These are phyloP conservation scores for Pugionium cornutum DNA, from an alignment of 345 rosid species.

Conservation along the genomic window DNA sequence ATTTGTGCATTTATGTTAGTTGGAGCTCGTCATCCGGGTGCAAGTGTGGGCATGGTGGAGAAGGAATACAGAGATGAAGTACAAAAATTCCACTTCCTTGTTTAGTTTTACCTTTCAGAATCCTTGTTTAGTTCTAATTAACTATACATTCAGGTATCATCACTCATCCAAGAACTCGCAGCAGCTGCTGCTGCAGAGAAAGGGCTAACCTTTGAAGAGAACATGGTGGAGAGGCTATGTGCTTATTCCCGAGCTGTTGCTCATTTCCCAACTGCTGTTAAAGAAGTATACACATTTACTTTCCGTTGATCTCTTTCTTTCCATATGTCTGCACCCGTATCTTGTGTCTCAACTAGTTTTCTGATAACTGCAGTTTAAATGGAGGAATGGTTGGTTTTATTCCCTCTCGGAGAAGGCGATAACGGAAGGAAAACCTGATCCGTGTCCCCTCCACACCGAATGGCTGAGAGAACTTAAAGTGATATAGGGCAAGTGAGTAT, in stretches of 20 bases:
- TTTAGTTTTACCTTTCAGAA: slow-evolving; percentile 8
- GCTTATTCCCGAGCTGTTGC: slow-evolving; percentile 93
- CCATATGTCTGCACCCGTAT: background rate
- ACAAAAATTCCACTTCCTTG: background rate
- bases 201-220: slow-evolving; percentile 68
- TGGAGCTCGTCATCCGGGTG: slow-evolving; percentile 98
- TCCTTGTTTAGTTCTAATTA: slow-evolving; percentile 1
- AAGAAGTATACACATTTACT: slow-evolving; percentile 55
- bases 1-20: slow-evolving; percentile 96
- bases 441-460: slow-evolving; percentile 82
- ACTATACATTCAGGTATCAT: slow-evolving; percentile 54
- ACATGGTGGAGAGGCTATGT: slow-evolving; percentile 81
- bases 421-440: slow-evolving; percentile 71
- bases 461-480: slow-evolving; percentile 88
- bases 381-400: slow-evolving; percentile 99
- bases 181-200: slow-evolving; percentile 76
- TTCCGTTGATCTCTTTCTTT: background rate
- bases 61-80: slow-evolving; percentile 83
- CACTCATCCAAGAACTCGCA: slow-evolving; percentile 82
- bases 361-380: slow-evolving; percentile 66
- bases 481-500: slow-evolving; percentile 36
- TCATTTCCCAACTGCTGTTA: slow-evolving; percentile 92
- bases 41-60: slow-evolving; percentile 85
- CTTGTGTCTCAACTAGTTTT: slow-evolving; percentile 29
- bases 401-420: slow-evolving; percentile 79